A percentile compares a stretch with the other conserved stretches of the same genome.
Evolutionary conservation across 495 filamentous ascomycete genomes (phyloP).

Genomic region (Penicillium ucsense): DNA sequence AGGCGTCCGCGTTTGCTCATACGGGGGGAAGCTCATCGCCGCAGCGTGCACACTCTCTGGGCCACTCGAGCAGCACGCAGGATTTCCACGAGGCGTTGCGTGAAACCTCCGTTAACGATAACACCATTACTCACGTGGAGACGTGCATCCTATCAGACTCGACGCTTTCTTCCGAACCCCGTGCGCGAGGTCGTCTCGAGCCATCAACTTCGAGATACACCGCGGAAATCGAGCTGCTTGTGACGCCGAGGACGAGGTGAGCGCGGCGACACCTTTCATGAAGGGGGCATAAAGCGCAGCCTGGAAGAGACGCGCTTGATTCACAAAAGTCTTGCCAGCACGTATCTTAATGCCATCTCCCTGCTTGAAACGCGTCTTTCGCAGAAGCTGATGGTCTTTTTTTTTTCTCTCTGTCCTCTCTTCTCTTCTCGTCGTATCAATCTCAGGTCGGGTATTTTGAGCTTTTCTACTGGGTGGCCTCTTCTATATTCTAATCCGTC

Average conservation of each 20-base stretch:
- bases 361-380: too few species aligned
- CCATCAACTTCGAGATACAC: slow-evolving; percentile 2
- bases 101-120: slow-evolving; percentile 7
- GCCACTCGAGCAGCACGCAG: slow-evolving; percentile 1
- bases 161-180: not conserved
- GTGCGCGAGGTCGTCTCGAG: not conserved
- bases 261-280: too few species aligned
- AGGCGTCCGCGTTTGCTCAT: not conserved
- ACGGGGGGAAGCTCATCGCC: not conserved
- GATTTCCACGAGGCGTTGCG: slow-evolving; percentile 13
- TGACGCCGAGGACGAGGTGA: not conserved
- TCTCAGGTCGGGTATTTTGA: too few species aligned
- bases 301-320: too few species aligned
- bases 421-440: too few species aligned
- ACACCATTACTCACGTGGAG: not conserved
- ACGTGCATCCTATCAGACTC: not conserved
- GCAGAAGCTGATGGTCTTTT: too few species aligned
- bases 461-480: too few species aligned
- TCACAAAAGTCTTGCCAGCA: too few species aligned
- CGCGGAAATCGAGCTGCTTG: not conserved
- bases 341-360: too few species aligned
- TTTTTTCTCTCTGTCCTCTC: too few species aligned
- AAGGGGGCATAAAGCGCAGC: too few species aligned
- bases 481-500: too few species aligned
- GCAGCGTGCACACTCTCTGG: not conserved